Conservation (phyloP, 1,284 basidiomycete genomes). For the Vanrija sp. region DNA sequence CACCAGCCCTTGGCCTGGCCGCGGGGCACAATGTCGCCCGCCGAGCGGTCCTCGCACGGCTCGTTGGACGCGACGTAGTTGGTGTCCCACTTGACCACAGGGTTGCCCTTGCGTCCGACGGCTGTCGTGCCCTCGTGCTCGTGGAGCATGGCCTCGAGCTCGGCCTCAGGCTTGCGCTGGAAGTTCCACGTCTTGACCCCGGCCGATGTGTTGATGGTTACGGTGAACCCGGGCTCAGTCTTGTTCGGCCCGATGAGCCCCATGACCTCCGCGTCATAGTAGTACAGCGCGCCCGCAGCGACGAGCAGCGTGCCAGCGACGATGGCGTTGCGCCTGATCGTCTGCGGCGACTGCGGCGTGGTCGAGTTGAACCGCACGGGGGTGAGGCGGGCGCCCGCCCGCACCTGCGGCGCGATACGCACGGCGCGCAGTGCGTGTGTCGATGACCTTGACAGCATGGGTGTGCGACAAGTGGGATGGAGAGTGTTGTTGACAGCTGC, state of each 20-base stretch:
- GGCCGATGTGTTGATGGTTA: slow-evolving; percentile 5
- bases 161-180: slow-evolving; percentile 25
- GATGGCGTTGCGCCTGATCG: slow-evolving; percentile 15
- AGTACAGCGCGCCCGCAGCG: slow-evolving; percentile 30
- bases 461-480: too few relatives aligned
- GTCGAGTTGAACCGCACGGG: too few relatives aligned
- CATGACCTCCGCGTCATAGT: slow-evolving; percentile 19
- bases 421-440: too few relatives aligned
- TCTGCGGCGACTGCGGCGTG: not conserved
- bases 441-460: too few relatives aligned
- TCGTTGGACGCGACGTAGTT: slow-evolving; percentile 78
- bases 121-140: slow-evolving; percentile 24
- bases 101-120: slow-evolving; percentile 30
- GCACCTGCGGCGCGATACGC: too few relatives aligned
- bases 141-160: slow-evolving; percentile 32
- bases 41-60: slow-evolving; percentile 83
- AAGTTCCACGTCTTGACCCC: slow-evolving; percentile 24
- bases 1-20: slow-evolving; percentile 41
- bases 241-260: slow-evolving; percentile 1
- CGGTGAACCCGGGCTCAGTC: slow-evolving; percentile 10
- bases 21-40: slow-evolving; percentile 62
- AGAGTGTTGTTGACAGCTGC: too few relatives aligned
- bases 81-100: slow-evolving; percentile 61
- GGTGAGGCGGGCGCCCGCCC: too few relatives aligned
- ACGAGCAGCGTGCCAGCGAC: slow-evolving; percentile 26